Base-by-base conservation (phyloP, 2,329 filamentous ascomycete genomes). In the Fusarium oxysporum region DNA sequence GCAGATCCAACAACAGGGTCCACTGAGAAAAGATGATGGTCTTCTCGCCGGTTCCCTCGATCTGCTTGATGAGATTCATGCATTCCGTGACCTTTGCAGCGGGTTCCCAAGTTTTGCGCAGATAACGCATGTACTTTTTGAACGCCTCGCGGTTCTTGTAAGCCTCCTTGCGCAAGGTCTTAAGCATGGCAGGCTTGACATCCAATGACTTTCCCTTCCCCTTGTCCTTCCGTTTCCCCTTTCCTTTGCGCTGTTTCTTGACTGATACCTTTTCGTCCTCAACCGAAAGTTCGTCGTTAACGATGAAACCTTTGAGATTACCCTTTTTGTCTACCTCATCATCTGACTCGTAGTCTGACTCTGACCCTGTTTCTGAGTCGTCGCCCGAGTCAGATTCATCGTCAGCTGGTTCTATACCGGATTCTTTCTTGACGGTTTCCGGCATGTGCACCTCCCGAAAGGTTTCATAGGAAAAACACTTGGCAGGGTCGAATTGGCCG, bases 31-130 rank as follows among this genome's bases (percentile, higher is more conserved):
- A 95, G 48, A 95, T 86, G 73, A 95, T 89, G 3, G 92, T 90
- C 80, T 95, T 94, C 62, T 90, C 92, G 19, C 86, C 82, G 10
- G 86, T 82, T 55, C 92, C 89, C 55, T 85, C 84, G 14, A 92
- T 91, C 1, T 92, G 90, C 41, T 88, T 87, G 8, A 97, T 83
- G 62, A 97, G 92, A 57, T 90, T 88, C 74, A 96, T 85, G 21
- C 97, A 86, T 13, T 92, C 92, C 68, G 94, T 91, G 8, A 96
- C 93, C 82, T 98, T 97, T 76, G 92, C 94, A 78, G 93, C 94
- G 65, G 91, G 91, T 64, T 92, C 83, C 88, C 91, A 97, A 33
- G 89, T 87, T 78, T 92, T 90, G 30, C 87, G 86, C 11, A 96
- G 85, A 57, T 91, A 92, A 38, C 84, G 84, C 76, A 95, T 87